These are phyloP conservation scores for Ceratobasidium sp. DNA, from an alignment of 1,284 basidiomycete species.

Conservation along the genomic window DNA sequence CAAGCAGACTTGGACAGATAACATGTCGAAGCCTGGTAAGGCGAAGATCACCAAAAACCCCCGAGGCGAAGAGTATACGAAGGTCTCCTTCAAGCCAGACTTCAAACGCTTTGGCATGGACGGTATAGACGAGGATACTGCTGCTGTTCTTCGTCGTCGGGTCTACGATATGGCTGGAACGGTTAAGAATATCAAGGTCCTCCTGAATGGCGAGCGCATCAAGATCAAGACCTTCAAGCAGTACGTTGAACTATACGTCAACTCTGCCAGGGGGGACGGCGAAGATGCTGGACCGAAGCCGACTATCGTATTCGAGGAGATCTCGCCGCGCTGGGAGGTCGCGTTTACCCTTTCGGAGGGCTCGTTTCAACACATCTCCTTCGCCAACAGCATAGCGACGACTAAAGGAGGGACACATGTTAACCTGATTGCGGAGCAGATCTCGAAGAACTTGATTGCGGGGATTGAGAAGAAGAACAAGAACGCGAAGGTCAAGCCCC, in stretches of 20 bases:
- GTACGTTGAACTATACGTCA: slow-evolving; percentile 95
- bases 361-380: slow-evolving; percentile 92
- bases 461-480: slow-evolving; percentile 97
- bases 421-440: slow-evolving; percentile 85
- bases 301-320: slow-evolving; percentile 83
- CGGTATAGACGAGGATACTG: slow-evolving; percentile 90
- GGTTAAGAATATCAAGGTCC: slow-evolving; percentile 92
- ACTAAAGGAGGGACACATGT: slow-evolving; percentile 98
- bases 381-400: slow-evolving; percentile 98
- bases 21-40: slow-evolving; percentile 89
- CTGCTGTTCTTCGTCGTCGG: slow-evolving; percentile 90
- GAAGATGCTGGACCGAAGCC: slow-evolving; percentile 81
- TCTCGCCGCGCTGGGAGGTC: slow-evolving; percentile 91
- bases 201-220: slow-evolving; percentile 90
- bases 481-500: slow-evolving; percentile 88
- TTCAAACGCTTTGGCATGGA: slow-evolving; percentile 93
- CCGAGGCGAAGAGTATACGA: slow-evolving; percentile 91
- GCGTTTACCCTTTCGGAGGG: slow-evolving; percentile 96
- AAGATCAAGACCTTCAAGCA: slow-evolving; percentile 97
- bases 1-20: slow-evolving; percentile 93
- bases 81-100: slow-evolving; percentile 95
- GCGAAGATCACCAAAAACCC: slow-evolving; percentile 94
- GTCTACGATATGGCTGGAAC: slow-evolving; percentile 99
- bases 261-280: slow-evolving; percentile 73
- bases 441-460: slow-evolving; percentile 84